Evolutionary conservation across 2,329 filamentous ascomycete genomes (phyloP).

Genomic region (Magnaporthiopsis incrustans): DNA sequence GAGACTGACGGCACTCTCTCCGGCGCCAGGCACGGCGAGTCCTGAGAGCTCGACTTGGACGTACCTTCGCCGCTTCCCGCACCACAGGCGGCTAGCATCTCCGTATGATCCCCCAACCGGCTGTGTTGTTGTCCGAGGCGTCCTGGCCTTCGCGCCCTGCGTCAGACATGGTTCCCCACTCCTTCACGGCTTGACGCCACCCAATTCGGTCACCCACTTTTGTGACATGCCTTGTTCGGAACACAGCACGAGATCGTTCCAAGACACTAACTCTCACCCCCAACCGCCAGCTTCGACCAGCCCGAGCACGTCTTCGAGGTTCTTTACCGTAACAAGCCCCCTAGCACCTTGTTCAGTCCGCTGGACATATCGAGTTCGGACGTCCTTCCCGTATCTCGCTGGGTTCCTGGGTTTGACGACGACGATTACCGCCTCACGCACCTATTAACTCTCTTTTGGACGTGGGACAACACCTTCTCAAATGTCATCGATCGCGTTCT

Average conservation of each 20-base stretch:
- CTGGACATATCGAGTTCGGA: background rate
- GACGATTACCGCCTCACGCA: constrained; percentile 14
- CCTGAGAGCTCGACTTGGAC: background rate
- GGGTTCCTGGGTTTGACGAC: constrained; percentile 14
- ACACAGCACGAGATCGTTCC: background rate
- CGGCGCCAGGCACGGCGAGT: background rate
- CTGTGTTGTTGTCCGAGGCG: too few relatives aligned
- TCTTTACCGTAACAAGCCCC: background rate
- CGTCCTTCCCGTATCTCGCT: constrained; percentile 14
- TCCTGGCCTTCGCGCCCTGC: too few relatives aligned
- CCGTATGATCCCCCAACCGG: background rate
- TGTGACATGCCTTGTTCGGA: too few relatives aligned
- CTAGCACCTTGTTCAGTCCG: background rate
- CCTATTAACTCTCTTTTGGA: constrained; percentile 16
- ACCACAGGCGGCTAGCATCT: background rate
- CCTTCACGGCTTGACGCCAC: too few relatives aligned
- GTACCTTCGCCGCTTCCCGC: background rate
- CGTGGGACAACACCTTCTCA: constrained; percentile 16
- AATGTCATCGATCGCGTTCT: constrained; percentile 13
- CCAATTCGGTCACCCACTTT: too few relatives aligned
- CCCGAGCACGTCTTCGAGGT: background rate
- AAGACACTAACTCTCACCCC: background rate
- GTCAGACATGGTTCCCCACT: too few relatives aligned
- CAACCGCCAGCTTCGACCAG: background rate
- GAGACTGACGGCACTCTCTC: background rate